These are phyloP conservation scores for Lecanicillium sp. DNA, from an alignment of 2,329 filamentous ascomycete species.

Conservation along the genomic window DNA sequence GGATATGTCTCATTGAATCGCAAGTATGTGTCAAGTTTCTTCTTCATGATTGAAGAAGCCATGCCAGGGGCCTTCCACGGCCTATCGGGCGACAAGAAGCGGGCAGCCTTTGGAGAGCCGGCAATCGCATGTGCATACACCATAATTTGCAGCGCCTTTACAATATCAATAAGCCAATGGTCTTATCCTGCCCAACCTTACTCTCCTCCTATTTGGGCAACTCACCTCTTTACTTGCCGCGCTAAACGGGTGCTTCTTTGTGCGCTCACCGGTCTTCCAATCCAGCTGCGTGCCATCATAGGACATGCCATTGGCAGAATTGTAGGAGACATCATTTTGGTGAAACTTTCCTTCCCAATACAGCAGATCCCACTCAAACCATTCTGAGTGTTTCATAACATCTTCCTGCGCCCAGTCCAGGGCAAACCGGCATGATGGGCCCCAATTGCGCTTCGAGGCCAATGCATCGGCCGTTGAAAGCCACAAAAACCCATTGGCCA, in stretches of 20 bases:
- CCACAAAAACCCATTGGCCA: too few species aligned
- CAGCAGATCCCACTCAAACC: slow-evolving; percentile 28
- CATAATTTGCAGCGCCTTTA: slow-evolving; percentile 34
- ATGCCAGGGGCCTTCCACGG: slow-evolving; percentile 22
- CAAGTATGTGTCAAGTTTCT: slow-evolving; percentile 30
- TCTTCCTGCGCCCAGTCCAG: slow-evolving; percentile 20
- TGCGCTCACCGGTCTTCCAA: slow-evolving; percentile 26
- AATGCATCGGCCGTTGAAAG: too few species aligned
- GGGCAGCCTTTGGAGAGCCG: slow-evolving; percentile 27
- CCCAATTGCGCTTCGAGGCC: too few species aligned
- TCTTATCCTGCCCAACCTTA: not conserved
- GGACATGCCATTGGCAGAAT: slow-evolving; percentile 31
- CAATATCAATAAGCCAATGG: too few species aligned
- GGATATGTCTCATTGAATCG: slow-evolving; percentile 32
- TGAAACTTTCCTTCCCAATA: slow-evolving; percentile 39
- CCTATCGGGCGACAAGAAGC: slow-evolving; percentile 27
- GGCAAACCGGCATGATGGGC: slow-evolving; percentile 21
- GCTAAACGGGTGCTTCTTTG: slow-evolving; percentile 29
- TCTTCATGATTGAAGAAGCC: slow-evolving; percentile 27
- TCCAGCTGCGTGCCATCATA: slow-evolving; percentile 32
- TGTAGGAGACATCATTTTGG: slow-evolving; percentile 31
- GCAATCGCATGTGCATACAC: slow-evolving; percentile 32
- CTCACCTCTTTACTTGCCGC: slow-evolving; percentile 27
- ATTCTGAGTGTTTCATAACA: slow-evolving; percentile 19
- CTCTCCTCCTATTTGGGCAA: not conserved